These are phyloP conservation scores for Tripterygium wilfordii DNA, from an alignment of 177 flowering plant species.

Conservation along the genomic window DNA sequence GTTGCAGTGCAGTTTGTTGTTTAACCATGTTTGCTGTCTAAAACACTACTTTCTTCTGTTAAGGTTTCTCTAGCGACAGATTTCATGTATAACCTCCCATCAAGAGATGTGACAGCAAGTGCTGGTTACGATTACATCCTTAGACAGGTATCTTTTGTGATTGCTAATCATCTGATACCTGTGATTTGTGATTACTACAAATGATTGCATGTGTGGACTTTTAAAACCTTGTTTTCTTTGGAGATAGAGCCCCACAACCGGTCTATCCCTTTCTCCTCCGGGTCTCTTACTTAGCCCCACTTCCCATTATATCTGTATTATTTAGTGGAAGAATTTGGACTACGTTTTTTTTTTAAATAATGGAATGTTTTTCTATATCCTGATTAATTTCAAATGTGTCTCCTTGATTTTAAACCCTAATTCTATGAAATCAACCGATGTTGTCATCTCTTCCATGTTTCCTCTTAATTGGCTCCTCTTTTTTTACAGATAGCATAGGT, in stretches of 20 bases:
- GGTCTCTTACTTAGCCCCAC: too few species aligned
- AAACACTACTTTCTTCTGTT: background rate
- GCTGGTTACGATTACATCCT: constrained; percentile 92
- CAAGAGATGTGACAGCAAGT: constrained; percentile 88
- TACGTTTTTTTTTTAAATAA: too few species aligned
- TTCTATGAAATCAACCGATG: too few species aligned
- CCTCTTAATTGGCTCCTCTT: too few species aligned
- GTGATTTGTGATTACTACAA: background rate
- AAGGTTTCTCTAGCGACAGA: constrained; percentile 95
- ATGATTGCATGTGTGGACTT: background rate
- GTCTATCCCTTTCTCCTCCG: too few species aligned
- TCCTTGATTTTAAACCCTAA: too few species aligned
- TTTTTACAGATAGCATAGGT: too few species aligned
- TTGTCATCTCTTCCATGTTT: too few species aligned
- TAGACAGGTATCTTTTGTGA: constrained; percentile 70
- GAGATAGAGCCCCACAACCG: background rate
- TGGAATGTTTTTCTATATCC: too few species aligned
- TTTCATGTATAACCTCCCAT: constrained; percentile 81
- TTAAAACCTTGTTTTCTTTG: background rate
- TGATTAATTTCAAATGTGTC: too few species aligned
- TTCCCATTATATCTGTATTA: too few species aligned
- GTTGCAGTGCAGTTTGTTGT: background rate
- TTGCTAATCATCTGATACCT: constrained; percentile 1
- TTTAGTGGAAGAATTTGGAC: too few species aligned
- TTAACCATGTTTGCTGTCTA: background rate